A percentile compares a stretch with the other conserved stretches of the same genome.
Evolutionary conservation across 108 stramenopile genomes (phyloP).

Genomic region (Discostella pseudostelligera): DNA sequence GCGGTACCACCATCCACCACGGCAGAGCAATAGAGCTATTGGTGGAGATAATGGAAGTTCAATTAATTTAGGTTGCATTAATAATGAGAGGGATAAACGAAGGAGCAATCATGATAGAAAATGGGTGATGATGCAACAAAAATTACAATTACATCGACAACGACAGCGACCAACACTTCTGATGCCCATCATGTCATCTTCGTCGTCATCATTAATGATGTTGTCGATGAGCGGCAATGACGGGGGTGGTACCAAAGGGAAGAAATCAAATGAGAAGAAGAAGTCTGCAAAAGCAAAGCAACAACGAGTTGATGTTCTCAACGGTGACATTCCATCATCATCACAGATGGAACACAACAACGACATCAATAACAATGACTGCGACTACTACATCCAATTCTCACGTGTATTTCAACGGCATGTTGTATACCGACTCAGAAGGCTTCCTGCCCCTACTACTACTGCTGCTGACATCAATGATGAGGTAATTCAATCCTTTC

Average conservation of each 20-base stretch:
- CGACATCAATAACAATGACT: background rate
- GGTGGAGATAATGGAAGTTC: no score
- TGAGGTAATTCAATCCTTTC: slow-evolving; percentile 43
- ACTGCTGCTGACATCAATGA: background rate
- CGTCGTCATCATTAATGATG: no score
- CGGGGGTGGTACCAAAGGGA: background rate
- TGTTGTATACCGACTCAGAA: slow-evolving; percentile 22
- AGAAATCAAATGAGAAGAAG: background rate
- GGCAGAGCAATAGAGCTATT: no score
- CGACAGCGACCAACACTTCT: background rate
- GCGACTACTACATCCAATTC: slow-evolving; percentile 36
- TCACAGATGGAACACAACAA: background rate
- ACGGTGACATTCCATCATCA: no score
- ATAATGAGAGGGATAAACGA: no score
- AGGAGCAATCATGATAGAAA: no score
- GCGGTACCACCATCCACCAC: no score
- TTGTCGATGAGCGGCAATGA: background rate
- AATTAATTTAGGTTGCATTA: no score
- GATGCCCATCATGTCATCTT: background rate
- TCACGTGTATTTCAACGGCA: slow-evolving; percentile 51
- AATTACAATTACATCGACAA: background rate
- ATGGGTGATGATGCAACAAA: background rate
- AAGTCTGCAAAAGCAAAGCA: background rate
- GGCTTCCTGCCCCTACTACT: background rate
- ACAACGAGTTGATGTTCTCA: background rate